Percentiles rank a stretch among this genome's conserved stretches.
Conservation (phyloP, 345 rosid genomes). For the Schrenkiella parvula region DNA sequence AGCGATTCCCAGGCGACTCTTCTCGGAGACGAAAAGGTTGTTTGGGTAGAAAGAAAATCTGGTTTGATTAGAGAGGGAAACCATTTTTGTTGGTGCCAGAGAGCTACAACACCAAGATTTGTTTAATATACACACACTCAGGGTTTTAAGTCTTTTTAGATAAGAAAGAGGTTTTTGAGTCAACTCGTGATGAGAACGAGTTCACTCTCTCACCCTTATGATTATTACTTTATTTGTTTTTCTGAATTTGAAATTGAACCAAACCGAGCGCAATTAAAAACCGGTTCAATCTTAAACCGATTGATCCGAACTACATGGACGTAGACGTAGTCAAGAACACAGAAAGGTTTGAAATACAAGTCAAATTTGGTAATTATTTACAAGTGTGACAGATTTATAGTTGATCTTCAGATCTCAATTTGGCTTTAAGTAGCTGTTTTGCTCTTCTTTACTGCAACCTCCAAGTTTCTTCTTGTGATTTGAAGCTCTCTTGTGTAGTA, state of each 20-base stretch:
- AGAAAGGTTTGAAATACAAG: background rate
- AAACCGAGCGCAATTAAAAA: background rate
- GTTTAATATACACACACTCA: background rate
- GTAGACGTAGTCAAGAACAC: no score
- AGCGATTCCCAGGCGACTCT: background rate
- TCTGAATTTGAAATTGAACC: background rate
- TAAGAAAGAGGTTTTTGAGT: slow-evolving; percentile 36
- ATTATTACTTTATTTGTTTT: background rate
- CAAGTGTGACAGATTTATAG: background rate
- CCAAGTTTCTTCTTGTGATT: slow-evolving; percentile 31
- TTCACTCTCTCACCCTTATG: slow-evolving; percentile 19
- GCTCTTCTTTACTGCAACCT: slow-evolving; percentile 25
- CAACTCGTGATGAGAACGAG: slow-evolving; percentile 14
- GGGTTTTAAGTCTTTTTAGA: slow-evolving; percentile 21
- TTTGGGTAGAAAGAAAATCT: slow-evolving; percentile 26
- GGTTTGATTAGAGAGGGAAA: slow-evolving; percentile 32
- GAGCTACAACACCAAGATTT: background rate
- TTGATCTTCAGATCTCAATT: background rate
- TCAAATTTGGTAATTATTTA: background rate
- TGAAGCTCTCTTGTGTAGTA: slow-evolving; percentile 38
- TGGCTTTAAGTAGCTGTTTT: slow-evolving; percentile 8
- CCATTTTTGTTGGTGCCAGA: slow-evolving; percentile 23
- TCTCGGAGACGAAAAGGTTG: slow-evolving; percentile 5
- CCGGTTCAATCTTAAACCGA: slow-evolving; percentile 16
- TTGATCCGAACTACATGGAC: background rate